Conservation (phyloP, 2,329 filamentous ascomycete genomes). For the Sporothrix globosa region DNA sequence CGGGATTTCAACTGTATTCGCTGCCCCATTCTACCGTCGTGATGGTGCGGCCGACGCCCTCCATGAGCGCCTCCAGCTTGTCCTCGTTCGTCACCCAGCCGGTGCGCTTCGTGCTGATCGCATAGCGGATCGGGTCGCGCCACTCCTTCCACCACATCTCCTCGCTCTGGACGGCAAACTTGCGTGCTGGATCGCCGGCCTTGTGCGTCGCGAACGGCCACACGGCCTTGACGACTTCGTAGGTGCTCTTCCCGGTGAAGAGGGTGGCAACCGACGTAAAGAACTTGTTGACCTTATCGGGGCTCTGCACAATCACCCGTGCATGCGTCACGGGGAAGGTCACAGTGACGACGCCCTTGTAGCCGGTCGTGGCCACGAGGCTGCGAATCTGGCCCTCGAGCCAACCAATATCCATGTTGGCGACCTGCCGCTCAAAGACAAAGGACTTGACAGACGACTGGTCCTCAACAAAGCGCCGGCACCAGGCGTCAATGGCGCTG, state of each 20-base stretch:
- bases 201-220: slow-evolving; percentile 60
- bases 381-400: slow-evolving; percentile 58
- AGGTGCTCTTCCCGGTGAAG: slow-evolving; percentile 57
- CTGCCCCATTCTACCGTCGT: slow-evolving; percentile 50
- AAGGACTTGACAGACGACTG: slow-evolving; percentile 53
- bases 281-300: slow-evolving; percentile 58
- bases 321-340: slow-evolving; percentile 56
- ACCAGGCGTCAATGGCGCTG: slow-evolving; percentile 55
- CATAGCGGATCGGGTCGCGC: slow-evolving; percentile 51
- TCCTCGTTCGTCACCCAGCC: slow-evolving; percentile 58
- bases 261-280: slow-evolving; percentile 56
- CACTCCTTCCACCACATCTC: slow-evolving; percentile 60
- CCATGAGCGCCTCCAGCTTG: slow-evolving; percentile 58
- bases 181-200: slow-evolving; percentile 50
- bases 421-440: slow-evolving; percentile 55
- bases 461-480: slow-evolving; percentile 53
- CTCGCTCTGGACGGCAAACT: slow-evolving; percentile 58
- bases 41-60: slow-evolving; percentile 48
- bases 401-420: slow-evolving; percentile 59
- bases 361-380: slow-evolving; percentile 54
- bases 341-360: slow-evolving; percentile 55
- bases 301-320: slow-evolving; percentile 54
- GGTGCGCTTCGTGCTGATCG: slow-evolving; percentile 45
- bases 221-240: slow-evolving; percentile 59
- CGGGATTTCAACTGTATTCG: background rate